Base-by-base conservation (phyloP, 805 yeast genomes). In the Cyberlindnera saturnus region DNA sequence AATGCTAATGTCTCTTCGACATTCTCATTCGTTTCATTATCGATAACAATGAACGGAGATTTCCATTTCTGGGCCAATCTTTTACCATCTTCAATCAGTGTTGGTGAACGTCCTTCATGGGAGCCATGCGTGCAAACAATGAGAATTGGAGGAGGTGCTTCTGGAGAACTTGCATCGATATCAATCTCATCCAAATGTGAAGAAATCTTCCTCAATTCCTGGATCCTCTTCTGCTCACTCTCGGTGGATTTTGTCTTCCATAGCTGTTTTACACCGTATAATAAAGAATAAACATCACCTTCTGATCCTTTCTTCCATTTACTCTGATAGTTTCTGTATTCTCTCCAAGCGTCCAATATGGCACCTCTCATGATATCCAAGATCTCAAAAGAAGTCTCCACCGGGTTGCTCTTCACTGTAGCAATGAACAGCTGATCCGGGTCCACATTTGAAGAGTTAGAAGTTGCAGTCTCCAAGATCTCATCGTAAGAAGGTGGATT, bases 271-370 rank as follows among this genome's bases (percentile, higher is more conserved):
- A 84, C 55, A 4, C 81, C 76, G 40, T 74, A 67, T 45, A 80
- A 71, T 28, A 84, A 51, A 0, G 85, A 78, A 51, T 77, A 81
- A 0, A 80, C 69, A 55, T 84, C 93, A 34, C 75, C 74, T 57
- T 84, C 93, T 53, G 76, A 69, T 3, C 88, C 87, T 34, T 67
- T 65, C 39, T 77, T 73, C 83, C 87, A 79, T 30, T 68, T 66
- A 19, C 62, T 65, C 47, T 74, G 73, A 55, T 77, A 84, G 9
- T 69, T 67, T 42, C 74, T 60, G 54, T 71, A 84, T 53, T 82
- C 89, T 30, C 65, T 70, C 93, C 93, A 84, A 1, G 90, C 91
- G 47, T 83, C 88, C 11, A 71, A 69, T 17, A 84, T 67, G 1
- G 86, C 76, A 5, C 68, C 70, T 50, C 79, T 71, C 45, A 83